These are phyloP conservation scores for Aspergillus bertholletiae DNA, from an alignment of 495 filamentous ascomycete species.

Conservation along the genomic window DNA sequence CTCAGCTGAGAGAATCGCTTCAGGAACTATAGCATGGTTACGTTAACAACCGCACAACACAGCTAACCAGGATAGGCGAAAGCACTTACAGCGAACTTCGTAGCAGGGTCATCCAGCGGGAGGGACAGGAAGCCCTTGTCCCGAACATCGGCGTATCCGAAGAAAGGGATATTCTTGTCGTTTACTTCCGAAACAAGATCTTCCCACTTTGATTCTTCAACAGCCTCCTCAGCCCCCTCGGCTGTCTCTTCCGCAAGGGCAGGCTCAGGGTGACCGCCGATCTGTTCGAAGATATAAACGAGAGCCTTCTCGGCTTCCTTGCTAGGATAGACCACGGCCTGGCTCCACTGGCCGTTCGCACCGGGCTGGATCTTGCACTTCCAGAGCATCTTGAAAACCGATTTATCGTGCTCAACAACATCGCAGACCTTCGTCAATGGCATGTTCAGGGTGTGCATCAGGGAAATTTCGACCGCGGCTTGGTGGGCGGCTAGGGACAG, in stretches of 20 bases:
- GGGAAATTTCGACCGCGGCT: constrained; percentile 44
- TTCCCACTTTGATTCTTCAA: constrained; percentile 11
- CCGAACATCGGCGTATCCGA: constrained; percentile 13
- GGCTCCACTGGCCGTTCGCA: constrained; percentile 22
- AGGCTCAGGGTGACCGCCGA: constrained; percentile 21
- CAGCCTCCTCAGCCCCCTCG: constrained; percentile 1
- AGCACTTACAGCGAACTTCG: constrained; percentile 72
- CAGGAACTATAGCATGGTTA: constrained; percentile 49
- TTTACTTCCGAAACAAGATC: constrained; percentile 5
- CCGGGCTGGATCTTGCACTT: constrained; percentile 26
- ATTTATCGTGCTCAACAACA: constrained; percentile 26
- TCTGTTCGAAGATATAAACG: constrained; percentile 37
- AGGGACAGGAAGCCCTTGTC: constrained; percentile 30
- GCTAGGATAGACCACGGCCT: constrained; percentile 30
- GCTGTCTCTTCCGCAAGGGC: constrained; percentile 5
- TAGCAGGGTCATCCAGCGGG: constrained; percentile 50
- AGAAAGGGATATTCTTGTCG: constrained; percentile 6
- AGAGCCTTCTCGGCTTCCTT: constrained; percentile 26
- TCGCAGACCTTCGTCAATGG: constrained; percentile 25
- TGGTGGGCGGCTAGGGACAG: constrained; percentile 33
- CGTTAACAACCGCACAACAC: constrained; percentile 8
- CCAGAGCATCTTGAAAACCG: constrained; percentile 23
- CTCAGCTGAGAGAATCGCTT: constrained; percentile 78
- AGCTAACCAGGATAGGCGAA: not conserved
- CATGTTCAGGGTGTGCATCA: constrained; percentile 36